Evolutionary conservation across 768 basidiomycete genomes (phyloP).

Genomic region (Myochromella boudieri): DNA sequence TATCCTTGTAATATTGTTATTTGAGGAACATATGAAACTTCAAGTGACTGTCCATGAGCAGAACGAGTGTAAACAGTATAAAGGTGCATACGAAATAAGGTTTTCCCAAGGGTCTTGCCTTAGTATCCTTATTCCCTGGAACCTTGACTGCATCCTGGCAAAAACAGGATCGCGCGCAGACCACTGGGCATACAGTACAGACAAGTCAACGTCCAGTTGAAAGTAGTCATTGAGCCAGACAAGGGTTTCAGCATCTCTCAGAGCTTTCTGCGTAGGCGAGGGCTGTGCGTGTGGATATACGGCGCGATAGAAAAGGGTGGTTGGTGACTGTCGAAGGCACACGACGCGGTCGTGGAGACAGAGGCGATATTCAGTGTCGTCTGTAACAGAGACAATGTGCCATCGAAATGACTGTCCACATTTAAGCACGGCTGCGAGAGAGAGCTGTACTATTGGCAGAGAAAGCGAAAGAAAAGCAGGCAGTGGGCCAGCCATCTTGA

Average conservation of each 20-base stretch:
- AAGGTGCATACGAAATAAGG: constrained; percentile 75
- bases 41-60: not conserved
- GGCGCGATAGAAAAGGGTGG: constrained; percentile 69
- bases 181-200: constrained; percentile 77
- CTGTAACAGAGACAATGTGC: constrained; percentile 49
- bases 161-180: constrained; percentile 73
- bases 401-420: constrained; percentile 90
- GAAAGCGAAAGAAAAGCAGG: constrained; percentile 61
- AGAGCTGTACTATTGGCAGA: constrained; percentile 66
- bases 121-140: constrained; percentile 82
- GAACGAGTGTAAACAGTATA: not conserved
- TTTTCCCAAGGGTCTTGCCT: constrained; percentile 97
- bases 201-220: constrained; percentile 77
- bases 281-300: constrained; percentile 54
- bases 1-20: constrained; percentile 95
- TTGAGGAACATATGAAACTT: constrained; percentile 97
- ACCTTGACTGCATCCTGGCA: constrained; percentile 55
- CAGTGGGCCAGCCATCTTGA: no score
- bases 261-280: constrained; percentile 28
- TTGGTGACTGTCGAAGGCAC: constrained; percentile 74
- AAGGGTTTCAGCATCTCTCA: constrained; percentile 63
- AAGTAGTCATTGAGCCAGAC: constrained; percentile 86
- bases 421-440: constrained; percentile 73
- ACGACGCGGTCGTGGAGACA: constrained; percentile 82
- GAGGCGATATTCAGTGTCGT: constrained; percentile 65